A percentile compares a stretch with the other conserved stretches of the same genome.
phyloP scores from a whole-genome alignment of 2,329 filamentous ascomycete genomes.

The Hypomyces rosellus region DNA sequence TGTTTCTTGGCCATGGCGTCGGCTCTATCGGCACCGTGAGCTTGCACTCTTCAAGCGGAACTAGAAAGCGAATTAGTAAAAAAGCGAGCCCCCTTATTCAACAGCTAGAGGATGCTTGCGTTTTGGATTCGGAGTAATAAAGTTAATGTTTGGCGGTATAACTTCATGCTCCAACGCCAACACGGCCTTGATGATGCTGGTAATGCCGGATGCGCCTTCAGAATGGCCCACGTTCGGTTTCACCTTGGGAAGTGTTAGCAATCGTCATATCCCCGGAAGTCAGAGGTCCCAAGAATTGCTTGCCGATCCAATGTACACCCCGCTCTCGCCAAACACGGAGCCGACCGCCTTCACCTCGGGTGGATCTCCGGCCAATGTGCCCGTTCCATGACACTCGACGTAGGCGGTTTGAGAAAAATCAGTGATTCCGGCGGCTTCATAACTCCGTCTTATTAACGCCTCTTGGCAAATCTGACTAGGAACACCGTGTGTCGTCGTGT shows the following conservation, averaged over 20 bases:
- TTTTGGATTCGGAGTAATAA: conserved; percentile 28
- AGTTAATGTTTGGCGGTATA: conserved; percentile 36
- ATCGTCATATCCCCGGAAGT: no score
- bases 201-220: conserved; percentile 38
- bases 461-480: conserved; percentile 31
- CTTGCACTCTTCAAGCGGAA: conserved; percentile 12
- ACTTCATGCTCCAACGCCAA: conserved; percentile 32
- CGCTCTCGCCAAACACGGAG: conserved; percentile 20
- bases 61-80: no score
- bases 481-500: conserved; percentile 31
- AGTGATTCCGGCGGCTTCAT: conserved; percentile 21
- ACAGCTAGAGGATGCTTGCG: no score
- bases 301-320: conserved; percentile 24
- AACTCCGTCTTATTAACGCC: conserved; percentile 24
- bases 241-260: conserved; percentile 13
- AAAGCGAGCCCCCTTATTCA: no score
- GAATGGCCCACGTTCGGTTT: conserved; percentile 38
- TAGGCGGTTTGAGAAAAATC: conserved; percentile 23
- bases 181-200: conserved; percentile 36
- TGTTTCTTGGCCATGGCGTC: conserved; percentile 29
- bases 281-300: conserved; percentile 4
- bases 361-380: conserved; percentile 32
- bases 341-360: conserved; percentile 29
- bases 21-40: conserved; percentile 25
- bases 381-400: conserved; percentile 36